Base-by-base conservation (phyloP, 2,329 filamentous ascomycete species). In the Macrophomina pseudophaseolina region DNA sequence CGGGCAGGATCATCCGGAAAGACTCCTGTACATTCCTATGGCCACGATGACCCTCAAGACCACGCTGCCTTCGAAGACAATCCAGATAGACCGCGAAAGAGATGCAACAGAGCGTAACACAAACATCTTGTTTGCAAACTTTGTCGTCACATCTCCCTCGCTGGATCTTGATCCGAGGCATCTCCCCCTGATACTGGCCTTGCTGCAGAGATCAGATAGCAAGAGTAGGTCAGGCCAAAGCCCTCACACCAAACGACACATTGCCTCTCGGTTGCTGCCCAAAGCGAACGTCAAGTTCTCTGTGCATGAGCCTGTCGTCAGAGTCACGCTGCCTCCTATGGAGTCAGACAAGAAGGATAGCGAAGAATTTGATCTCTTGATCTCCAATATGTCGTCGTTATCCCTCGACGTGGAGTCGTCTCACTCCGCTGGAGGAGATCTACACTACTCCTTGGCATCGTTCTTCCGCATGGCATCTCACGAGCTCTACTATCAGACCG, bases 211-310 rank as follows among this genome's bases (percentile, higher is more conserved):
- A 54, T 68, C 38, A 28, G 71, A 51, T 71, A 74, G 8, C 70
- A 52, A 64, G 18, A 64, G 42, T n/a, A 33, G 33, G 0, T 12
- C 58, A 38, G 32, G 18, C 35, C 64, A 8, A 42, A 49, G 18
- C 8, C 71, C 69, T n/a, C 72, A 74, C 46, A 74, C 72, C 65
- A 93, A 74, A 64, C 74, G 76, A 71, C 85, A 88, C 64, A 82
- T 99, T 40, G 90, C 99, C 35, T 97, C 94, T 14, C 88, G 92
- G n/a, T 85, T 98, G 3, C 83, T 99, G 8, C 95, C 95, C 1
- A 98, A 98, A 80, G 91, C 94, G 0, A 97, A 87, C 73, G 91
- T 98, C 78, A 99, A 98, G 75, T 89, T 98, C 48, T 97, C 95
- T 0, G 91, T 99, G 80, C 95, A 99, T 74, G 95, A 99, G 76